phyloP scores from a whole-genome alignment of 805 yeast species.

The Saturnispora serradocipensis region DNA sequence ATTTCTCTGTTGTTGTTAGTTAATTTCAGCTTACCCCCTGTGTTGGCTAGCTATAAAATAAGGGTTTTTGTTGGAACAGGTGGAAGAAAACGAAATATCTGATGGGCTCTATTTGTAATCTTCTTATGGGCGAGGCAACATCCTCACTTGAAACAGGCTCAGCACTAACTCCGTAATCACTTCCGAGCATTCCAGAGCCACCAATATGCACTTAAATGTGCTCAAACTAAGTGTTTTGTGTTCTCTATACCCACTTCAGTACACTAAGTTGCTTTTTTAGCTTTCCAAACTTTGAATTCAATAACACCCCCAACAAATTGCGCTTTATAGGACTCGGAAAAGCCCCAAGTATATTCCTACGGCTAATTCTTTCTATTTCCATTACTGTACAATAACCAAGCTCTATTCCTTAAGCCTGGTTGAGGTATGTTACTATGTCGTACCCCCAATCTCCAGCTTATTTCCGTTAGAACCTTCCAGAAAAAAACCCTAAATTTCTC shows the following conservation, averaged over 20 bases:
- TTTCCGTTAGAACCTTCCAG: neutral
- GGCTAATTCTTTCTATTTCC: neutral
- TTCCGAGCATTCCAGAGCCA: neutral
- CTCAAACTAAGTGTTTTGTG: neutral
- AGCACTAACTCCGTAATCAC: neutral
- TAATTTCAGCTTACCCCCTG: neutral
- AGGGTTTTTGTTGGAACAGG: neutral
- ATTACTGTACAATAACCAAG: neutral
- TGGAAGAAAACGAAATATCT: neutral
- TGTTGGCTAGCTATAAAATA: neutral
- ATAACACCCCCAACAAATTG: neutral
- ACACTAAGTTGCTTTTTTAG: neutral
- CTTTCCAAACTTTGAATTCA: neutral
- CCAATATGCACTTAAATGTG: neutral
- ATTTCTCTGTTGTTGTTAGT: neutral
- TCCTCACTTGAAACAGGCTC: slow-evolving; percentile 1
- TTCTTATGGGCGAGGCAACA: slow-evolving; percentile 3
- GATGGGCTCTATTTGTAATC: slow-evolving; percentile 3
- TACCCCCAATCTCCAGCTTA: neutral
- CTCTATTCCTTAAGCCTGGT: neutral
- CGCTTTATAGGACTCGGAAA: neutral
- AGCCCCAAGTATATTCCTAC: neutral
- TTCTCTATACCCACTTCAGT: neutral
- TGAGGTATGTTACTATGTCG: neutral
- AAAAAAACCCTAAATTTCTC: neutral